Evolutionary conservation across 352 stramenopile species (phyloP), one percentile per base, ranked within the genome.

Genomic region (Pythium pyrilobum): DNA sequence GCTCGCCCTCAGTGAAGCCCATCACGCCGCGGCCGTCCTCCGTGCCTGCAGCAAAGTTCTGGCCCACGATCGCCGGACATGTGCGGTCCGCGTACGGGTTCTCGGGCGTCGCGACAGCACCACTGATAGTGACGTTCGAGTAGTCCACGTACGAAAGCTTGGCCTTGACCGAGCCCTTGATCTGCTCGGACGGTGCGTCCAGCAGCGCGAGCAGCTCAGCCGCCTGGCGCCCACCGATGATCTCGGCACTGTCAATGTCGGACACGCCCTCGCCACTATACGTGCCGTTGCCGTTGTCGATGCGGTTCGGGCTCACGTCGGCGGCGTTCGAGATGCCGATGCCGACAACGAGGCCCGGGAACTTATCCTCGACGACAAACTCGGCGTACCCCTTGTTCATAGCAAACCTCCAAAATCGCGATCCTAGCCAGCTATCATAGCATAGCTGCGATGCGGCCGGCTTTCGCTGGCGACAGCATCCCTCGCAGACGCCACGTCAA

Each of bases 301-400:
- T 42, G 7, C 54, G 55, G 51, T 81, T 81, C 15, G 71, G 71
- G 46, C 67, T 77, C 55, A 81, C 68, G 27, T 81, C 71, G 0
- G 36, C 71, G 4, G 71, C 68, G 36, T 81, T 81, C 8, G 71
- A 73, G 52, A 77, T 77, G 16, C 71, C 71, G 24, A 80, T 64
- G 1, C 36, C 67, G 11, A 66, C 68, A 7, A 73, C 42, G 3
- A 73, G 55, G 21, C 60, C 49, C 3, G 50, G 32, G n/a, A 67
- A 51, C 42, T 74, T 59, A 28, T 72, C 53, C 34, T 81, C 71
- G 15, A 78, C 25, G 8, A 76, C 31, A 32, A 74, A 81, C 59
- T 77, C 69, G 23, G 71, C 71, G 39, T 75, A 78, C 2, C 69
- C 71, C 57, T 92, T 89, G 66, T 96, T 95, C 69, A 95, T 84